A percentile compares a stretch with the other conserved stretches of the same genome.
phyloP scores from a whole-genome alignment of 192 early-diverging fungal genomes.

The Umbelopsis sp. region DNA sequence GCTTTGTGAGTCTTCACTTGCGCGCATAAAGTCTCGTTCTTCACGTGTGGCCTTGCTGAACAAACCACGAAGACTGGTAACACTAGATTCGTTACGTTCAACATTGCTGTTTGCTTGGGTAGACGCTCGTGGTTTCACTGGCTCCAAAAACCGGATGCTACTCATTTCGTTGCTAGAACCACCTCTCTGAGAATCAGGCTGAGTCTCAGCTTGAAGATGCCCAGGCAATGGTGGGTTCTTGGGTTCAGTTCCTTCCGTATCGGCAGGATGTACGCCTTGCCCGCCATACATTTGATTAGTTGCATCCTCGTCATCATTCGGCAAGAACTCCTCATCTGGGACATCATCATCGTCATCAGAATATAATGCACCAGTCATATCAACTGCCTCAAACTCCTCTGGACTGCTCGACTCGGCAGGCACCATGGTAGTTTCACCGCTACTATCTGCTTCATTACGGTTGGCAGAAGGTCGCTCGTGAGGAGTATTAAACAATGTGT shows the following conservation, averaged over 20 bases:
- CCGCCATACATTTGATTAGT: background rate
- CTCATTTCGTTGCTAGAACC: slow-evolving; percentile 16
- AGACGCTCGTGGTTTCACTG: slow-evolving; percentile 30
- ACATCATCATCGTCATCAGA: slow-evolving; percentile 22
- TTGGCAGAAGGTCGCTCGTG: background rate
- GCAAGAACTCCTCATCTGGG: slow-evolving; percentile 28
- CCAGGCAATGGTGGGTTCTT: background rate
- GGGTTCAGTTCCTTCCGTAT: no score
- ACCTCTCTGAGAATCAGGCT: background rate
- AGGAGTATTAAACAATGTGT: slow-evolving; percentile 34
- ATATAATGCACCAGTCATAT: slow-evolving; percentile 13
- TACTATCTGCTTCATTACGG: background rate
- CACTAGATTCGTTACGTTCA: background rate
- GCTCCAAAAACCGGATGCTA: slow-evolving; percentile 38
- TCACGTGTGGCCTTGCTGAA: slow-evolving; percentile 12
- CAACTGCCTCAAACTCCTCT: slow-evolving; percentile 6
- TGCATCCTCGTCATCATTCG: slow-evolving; percentile 1
- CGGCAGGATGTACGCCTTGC: background rate
- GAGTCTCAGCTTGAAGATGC: background rate
- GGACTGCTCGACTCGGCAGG: slow-evolving; percentile 1
- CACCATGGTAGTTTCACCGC: slow-evolving; percentile 4
- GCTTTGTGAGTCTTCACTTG: background rate
- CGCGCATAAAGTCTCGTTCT: background rate
- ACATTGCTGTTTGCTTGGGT: background rate
- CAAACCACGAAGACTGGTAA: slow-evolving; percentile 16